Base-by-base conservation (phyloP, 2,329 filamentous ascomycete species). In the Epichloe brachyelytri region DNA sequence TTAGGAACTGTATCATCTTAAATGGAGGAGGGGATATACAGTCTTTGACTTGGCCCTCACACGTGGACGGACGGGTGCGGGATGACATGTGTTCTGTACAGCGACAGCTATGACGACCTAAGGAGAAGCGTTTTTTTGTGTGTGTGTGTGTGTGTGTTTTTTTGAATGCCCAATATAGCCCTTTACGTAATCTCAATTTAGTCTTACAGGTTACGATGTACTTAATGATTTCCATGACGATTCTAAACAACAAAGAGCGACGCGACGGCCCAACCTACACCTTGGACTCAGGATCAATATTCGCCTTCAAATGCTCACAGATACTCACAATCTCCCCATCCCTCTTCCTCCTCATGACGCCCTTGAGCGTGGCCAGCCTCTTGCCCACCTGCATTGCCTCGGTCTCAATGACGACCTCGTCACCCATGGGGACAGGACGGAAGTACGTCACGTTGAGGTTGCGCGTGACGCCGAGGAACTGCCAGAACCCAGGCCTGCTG, bases 1-100 rank as follows among this genome's bases (percentile, higher is more conserved):
- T 97, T 62, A 82, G 76, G 52, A 91, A 88, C 63, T 95, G 89
- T 64, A 86, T 95, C 55, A 55, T 59, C 15, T 57, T 65, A 19
- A 66, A 65, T 33, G 55, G 58, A 10, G 63, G 61, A 11, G 63
- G 58, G 15, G 58, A 54, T 20, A 57, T 65, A 20, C 36, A 41
- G 40, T 19, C 26, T 20, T 33, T n/a, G 15, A 22, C 15, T 19
- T 33, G 22, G 22, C 22, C 8, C 10, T 12, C 20, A n/a, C 14
- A 33, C 8, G 2, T 44, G 15, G 6, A 33, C 14, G 41, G 22
- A 11, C 41, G 7, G 22, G 22, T 22, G 41, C 41, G 22, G 30
- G 14, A 20, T 12, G 39, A 30, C 19, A 30, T 20, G 19, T 19
- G 33, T 12, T 20, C 19, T 20, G 19, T 26, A 26, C 22, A 26